A percentile compares a stretch with the other conserved stretches of the same genome.
Evolutionary conservation across 306 rosid genomes (phyloP).

Genomic region (Prosopis cineraria): DNA sequence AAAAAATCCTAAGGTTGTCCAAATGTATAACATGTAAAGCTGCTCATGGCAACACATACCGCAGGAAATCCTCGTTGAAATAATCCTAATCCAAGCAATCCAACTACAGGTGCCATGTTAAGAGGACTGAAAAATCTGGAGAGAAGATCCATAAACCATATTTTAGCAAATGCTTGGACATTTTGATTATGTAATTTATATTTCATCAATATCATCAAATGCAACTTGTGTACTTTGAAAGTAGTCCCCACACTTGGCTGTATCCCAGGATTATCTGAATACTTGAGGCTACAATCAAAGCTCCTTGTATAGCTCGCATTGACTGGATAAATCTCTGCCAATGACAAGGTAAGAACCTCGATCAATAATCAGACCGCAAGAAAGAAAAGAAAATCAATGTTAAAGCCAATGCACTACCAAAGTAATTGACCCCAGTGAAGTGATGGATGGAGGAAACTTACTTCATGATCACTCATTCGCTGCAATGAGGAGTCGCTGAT

Average conservation of each 20-base stretch:
- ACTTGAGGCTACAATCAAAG: constrained; percentile 89
- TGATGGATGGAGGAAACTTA: constrained; percentile 45
- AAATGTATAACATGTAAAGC: constrained; percentile 3
- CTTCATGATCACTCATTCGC: constrained; percentile 69
- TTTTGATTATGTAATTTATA: background rate
- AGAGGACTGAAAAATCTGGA: constrained; percentile 96
- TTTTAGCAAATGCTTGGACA: constrained; percentile 21
- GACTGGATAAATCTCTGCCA: constrained; percentile 96
- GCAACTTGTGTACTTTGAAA: constrained; percentile 62
- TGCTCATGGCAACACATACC: constrained; percentile 48
- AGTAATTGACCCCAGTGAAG: background rate
- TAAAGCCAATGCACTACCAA: background rate
- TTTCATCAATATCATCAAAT: constrained; percentile 19
- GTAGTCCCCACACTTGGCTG: constrained; percentile 97
- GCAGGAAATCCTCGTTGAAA: constrained; percentile 86
- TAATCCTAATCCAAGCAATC: constrained; percentile 91
- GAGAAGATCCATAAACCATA: constrained; percentile 34
- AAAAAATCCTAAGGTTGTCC: background rate
- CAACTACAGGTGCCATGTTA: constrained; percentile 97
- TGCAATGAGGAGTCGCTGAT: constrained; percentile 69
- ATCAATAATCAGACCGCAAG: constrained; percentile 2
- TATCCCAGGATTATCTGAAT: constrained; percentile 92
- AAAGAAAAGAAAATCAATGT: constrained; percentile 1
- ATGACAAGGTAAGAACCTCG: constrained; percentile 66
- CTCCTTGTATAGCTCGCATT: constrained; percentile 98